Percentiles rank a stretch among this genome's conserved stretches.
Evolutionary conservation across 2,329 filamentous ascomycete species (phyloP).

Genomic region (Scleromitrula shiraiana): DNA sequence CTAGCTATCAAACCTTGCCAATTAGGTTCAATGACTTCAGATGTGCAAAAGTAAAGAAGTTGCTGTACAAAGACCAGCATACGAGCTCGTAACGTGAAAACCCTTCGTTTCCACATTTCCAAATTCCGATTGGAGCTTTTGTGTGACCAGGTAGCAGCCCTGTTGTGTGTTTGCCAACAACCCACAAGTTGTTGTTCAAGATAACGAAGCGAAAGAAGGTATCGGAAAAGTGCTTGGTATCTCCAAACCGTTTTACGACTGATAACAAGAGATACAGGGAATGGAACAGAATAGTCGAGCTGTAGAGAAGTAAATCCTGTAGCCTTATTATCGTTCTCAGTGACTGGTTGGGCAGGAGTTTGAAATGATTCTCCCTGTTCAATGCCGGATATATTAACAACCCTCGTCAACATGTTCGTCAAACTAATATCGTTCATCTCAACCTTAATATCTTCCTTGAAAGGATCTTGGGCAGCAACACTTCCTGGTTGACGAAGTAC

Average conservation of each 20-base stretch:
- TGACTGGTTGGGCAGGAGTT: slow-evolving; percentile 54
- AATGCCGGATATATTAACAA: slow-evolving; percentile 93
- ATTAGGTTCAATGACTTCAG: slow-evolving; percentile 96
- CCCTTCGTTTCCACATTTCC: slow-evolving; percentile 86
- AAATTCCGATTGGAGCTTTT: slow-evolving; percentile 64
- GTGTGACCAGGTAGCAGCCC: slow-evolving; percentile 74
- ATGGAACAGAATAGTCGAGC: slow-evolving; percentile 89
- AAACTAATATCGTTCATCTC: slow-evolving; percentile 93
- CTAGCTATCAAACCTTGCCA: slow-evolving; percentile 92
- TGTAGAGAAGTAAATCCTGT: slow-evolving; percentile 87
- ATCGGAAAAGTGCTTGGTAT: slow-evolving; percentile 93
- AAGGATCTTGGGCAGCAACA: slow-evolving; percentile 87
- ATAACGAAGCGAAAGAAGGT: slow-evolving; percentile 81
- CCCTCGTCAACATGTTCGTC: slow-evolving; percentile 88
- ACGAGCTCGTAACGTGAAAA: slow-evolving; percentile 82
- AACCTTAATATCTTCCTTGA: slow-evolving; percentile 97
- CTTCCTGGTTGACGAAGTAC: slow-evolving; percentile 94
- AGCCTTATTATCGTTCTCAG: slow-evolving; percentile 77
- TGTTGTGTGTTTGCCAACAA: slow-evolving; percentile 86
- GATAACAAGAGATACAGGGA: slow-evolving; percentile 90
- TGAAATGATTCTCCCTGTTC: slow-evolving; percentile 81
- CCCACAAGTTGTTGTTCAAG: slow-evolving; percentile 79
- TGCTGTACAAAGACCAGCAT: slow-evolving; percentile 99
- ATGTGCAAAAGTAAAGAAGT: slow-evolving; percentile 90
- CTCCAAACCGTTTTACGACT: slow-evolving; percentile 94